Base-by-base conservation (phyloP, 805 yeast genomes). In the Saturnispora hagleri region DNA sequence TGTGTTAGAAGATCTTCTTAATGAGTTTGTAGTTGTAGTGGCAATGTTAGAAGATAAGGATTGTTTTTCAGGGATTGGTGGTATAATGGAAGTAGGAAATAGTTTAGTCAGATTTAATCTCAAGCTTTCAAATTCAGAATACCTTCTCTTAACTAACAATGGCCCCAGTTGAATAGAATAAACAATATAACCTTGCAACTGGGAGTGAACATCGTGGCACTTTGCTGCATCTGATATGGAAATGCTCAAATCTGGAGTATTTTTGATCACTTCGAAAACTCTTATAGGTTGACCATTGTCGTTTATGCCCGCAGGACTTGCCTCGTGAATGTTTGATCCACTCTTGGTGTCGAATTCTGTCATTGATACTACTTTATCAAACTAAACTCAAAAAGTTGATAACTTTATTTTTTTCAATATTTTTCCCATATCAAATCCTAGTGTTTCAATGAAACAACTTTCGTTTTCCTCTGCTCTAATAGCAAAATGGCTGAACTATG, bases 61-160 rank as follows among this genome's bases (percentile, higher is more conserved):
- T 64, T 86, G 91, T 64, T 86, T 86, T 65, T 83, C 86, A 0
- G 99, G 99, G 9, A 93, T 91, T 1, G 98, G 97, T 6, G 99
- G 99, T 5, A 93, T 80, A 3, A 93, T 77, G 4, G 82, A 64
- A 3, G 93, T 80, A 3, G 99, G 97, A 57, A 85, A 84, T 38
- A 87, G 69, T 58, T 84, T 81, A 3, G 81, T 72, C 22, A 93
- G 71, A 4, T 85, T 76, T 41, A 80, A 83, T 55, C 97, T 73
- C 44, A 93, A 73, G 47, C 86, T 80, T 61, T 88, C 97, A 64
- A 93, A 93, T 64, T 93, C 99, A 34, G 96, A 85, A 65, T 93
- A 93, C 44, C 98, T 74, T 60, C 99, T 73, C 46, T 90, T 80
- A 5, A 89, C 90, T 15, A 75, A 71, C 42, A 79, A 71, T 22